Evolutionary conservation across 495 filamentous ascomycete genomes (phyloP).

Genomic region (Astrocystis sublimbata): DNA sequence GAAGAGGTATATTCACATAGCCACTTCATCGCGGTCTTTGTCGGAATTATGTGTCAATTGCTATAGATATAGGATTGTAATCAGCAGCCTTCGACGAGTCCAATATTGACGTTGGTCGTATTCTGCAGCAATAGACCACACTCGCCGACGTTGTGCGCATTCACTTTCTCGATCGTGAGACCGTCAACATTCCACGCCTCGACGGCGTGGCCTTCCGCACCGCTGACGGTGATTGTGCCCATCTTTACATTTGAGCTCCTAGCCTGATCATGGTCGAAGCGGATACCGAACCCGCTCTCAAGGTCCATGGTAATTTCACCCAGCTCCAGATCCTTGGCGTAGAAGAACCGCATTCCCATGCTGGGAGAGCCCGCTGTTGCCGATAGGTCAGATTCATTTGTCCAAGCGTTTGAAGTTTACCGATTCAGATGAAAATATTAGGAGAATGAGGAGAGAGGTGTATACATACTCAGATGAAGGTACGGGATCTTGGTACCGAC

Average conservation of each 20-base stretch:
- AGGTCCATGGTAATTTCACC: conserved; percentile 49
- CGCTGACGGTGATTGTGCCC: conserved; percentile 44
- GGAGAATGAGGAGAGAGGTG: neutral
- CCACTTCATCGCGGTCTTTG: too few species aligned
- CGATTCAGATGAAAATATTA: too few species aligned
- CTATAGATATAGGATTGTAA: too few species aligned
- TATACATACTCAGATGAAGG: conserved; percentile 37
- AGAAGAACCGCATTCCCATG: conserved; percentile 49
- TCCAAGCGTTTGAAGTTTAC: too few species aligned
- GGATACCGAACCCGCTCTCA: conserved; percentile 47
- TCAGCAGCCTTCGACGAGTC: conserved; percentile 48
- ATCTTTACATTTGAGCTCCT: conserved; percentile 46
- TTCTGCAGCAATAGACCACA: conserved; percentile 46
- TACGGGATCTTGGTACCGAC: conserved; percentile 44
- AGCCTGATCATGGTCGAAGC: conserved; percentile 47
- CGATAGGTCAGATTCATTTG: too few species aligned
- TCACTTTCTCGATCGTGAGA: conserved; percentile 41
- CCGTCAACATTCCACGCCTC: conserved; percentile 52
- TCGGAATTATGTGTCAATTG: too few species aligned
- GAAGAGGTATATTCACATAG: too few species aligned
- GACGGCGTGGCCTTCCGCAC: conserved; percentile 46
- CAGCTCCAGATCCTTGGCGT: conserved; percentile 38
- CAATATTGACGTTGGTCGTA: conserved; percentile 43
- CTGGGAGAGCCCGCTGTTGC: conserved; percentile 45
- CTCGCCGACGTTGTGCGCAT: conserved; percentile 47